phyloP scores from a whole-genome alignment of 2,329 filamentous ascomycete species.

The Trichoderma guizhouense region DNA sequence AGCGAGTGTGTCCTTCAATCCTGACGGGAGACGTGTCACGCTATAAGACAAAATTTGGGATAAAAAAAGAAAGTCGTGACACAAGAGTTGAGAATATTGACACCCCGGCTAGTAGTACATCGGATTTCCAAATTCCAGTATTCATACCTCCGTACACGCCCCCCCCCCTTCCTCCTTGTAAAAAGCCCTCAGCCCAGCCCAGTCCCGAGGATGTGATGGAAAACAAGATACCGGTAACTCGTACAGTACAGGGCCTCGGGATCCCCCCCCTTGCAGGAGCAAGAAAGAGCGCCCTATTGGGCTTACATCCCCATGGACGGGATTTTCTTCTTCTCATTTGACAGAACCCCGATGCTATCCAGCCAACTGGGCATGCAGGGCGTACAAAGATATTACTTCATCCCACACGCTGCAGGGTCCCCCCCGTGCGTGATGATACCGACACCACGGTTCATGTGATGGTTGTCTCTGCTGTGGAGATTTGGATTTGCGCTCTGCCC shows the following conservation, averaged over 20 bases:
- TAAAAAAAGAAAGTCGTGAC: neutral
- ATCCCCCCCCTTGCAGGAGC: neutral
- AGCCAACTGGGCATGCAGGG: neutral
- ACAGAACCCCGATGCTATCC: neutral
- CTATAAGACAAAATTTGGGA: neutral
- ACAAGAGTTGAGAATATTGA: neutral
- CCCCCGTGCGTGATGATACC: neutral
- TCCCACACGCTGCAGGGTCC: neutral
- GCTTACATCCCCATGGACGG: conserved; percentile 3
- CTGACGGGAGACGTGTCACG: neutral
- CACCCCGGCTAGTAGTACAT: neutral
- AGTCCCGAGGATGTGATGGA: neutral
- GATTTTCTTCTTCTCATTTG: neutral
- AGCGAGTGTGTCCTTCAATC: neutral
- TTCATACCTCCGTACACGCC: neutral
- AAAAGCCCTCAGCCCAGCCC: neutral
- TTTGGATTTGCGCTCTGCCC: neutral
- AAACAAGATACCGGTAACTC: neutral
- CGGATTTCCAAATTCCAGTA: neutral
- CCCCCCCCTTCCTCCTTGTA: neutral
- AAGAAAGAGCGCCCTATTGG: neutral
- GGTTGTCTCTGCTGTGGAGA: neutral
- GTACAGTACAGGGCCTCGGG: neutral
- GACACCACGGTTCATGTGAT: conserved; percentile 3
- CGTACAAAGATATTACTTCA: neutral